Conservation (phyloP, 129 eudicot genomes). For the Saussurea involucrata region DNA sequence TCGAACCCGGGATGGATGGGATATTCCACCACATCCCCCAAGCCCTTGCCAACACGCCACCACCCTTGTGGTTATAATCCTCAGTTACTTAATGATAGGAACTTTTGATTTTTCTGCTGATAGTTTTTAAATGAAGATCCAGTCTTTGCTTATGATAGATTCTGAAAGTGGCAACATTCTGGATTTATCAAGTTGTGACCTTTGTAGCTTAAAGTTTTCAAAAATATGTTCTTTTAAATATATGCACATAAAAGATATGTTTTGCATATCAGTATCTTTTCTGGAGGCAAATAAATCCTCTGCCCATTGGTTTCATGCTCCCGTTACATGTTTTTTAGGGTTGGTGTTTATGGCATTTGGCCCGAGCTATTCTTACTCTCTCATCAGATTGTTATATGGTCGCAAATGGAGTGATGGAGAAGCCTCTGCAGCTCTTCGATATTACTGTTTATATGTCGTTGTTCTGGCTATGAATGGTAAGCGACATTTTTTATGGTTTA, state of each 20-base stretch:
- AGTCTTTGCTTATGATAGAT: neutral
- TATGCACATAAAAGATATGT: neutral
- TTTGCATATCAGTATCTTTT: neutral
- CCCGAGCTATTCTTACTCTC: constrained; percentile 94
- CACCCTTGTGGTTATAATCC: too few species aligned
- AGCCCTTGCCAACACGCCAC: too few species aligned
- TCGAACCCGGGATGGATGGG: too few species aligned
- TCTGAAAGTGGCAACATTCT: neutral
- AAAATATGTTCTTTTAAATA: neutral
- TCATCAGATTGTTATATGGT: constrained; percentile 84
- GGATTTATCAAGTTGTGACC: neutral
- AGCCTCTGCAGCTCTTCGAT: constrained; percentile 82
- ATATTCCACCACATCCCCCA: too few species aligned
- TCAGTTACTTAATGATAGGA: neutral
- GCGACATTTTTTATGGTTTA: neutral
- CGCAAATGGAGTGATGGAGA: constrained; percentile 98
- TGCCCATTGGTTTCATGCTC: constrained; percentile 7
- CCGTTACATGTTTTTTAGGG: constrained; percentile 35
- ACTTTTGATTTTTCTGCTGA: neutral
- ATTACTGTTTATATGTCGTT: constrained; percentile 71
- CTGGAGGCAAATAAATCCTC: neutral
- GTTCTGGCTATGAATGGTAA: constrained; percentile 87
- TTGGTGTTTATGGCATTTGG: constrained; percentile 89
- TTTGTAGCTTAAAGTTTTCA: neutral
- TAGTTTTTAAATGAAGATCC: neutral